These are phyloP conservation scores for Metarhizium humberi DNA, from an alignment of 2,329 filamentous ascomycete species.

Conservation along the genomic window DNA sequence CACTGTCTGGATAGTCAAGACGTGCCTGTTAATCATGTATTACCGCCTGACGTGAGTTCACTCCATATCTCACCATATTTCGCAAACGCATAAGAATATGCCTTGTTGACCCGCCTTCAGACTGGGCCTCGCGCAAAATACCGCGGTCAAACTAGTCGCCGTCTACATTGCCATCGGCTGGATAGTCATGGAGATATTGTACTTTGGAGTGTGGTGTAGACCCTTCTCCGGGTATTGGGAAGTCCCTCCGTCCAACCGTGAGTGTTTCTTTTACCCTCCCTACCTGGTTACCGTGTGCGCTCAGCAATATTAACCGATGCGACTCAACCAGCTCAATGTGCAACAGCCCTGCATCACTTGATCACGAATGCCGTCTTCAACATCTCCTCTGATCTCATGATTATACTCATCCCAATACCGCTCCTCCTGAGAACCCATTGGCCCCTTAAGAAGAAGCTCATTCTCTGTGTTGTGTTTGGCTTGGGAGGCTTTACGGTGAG, in stretches of 20 bases:
- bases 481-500: constrained; percentile 37
- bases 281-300: neutral
- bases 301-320: neutral
- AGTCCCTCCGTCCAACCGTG: constrained; percentile 40
- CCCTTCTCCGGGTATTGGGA: constrained; percentile 49
- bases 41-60: constrained; percentile 38
- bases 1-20: constrained; percentile 46
- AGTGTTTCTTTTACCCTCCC: neutral
- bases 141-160: constrained; percentile 37
- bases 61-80: neutral
- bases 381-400: constrained; percentile 49
- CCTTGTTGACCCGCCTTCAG: constrained; percentile 14
- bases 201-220: constrained; percentile 41
- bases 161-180: constrained; percentile 36
- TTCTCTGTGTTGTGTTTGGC: constrained; percentile 37
- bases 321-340: constrained; percentile 38
- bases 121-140: constrained; percentile 34
- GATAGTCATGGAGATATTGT: constrained; percentile 39
- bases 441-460: constrained; percentile 38
- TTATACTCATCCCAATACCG: constrained; percentile 48
- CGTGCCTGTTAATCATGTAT: constrained; percentile 48
- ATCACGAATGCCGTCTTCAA: constrained; percentile 51
- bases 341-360: constrained; percentile 44
- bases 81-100: neutral
- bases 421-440: constrained; percentile 40